A percentile compares a stretch with the other conserved stretches of the same genome.
Conservation (phyloP, 345 rosid genomes). For the Capsella bursapastoris region DNA sequence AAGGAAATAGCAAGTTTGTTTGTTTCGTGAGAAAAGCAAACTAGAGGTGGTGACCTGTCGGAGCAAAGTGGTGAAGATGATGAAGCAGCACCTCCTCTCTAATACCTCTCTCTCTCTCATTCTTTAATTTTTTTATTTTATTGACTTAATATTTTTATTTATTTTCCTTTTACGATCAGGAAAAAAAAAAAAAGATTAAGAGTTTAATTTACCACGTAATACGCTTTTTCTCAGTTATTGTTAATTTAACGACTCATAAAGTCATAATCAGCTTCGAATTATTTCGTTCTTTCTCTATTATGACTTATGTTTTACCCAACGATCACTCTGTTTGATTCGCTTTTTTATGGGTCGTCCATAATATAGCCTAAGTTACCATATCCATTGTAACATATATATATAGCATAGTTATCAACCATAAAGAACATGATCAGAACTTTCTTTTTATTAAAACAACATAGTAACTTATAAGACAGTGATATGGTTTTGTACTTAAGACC, state of each 20-base stretch:
- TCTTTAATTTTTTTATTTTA: not conserved
- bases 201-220: not conserved
- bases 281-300: not conserved
- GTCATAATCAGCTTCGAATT: not conserved
- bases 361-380: too few relatives aligned
- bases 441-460: not conserved
- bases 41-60: constrained; percentile 42
- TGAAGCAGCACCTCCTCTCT: constrained; percentile 32
- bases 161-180: not conserved
- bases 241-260: not conserved
- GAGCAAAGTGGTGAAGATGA: constrained; percentile 36
- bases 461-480: not conserved
- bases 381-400: too few relatives aligned
- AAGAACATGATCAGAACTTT: not conserved
- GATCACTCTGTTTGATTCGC: not conserved
- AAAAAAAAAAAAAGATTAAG: not conserved
- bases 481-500: not conserved
- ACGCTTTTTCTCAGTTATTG: constrained; percentile 1
- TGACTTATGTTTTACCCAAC: not conserved
- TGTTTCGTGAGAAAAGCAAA: constrained; percentile 44
- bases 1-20: constrained; percentile 48
- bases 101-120: not conserved
- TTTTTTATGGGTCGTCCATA: not conserved
- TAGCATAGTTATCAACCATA: too few relatives aligned
- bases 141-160: too few relatives aligned